Evolutionary conservation across 2,329 filamentous ascomycete species (phyloP).

Genomic region (Exophiala sideris): DNA sequence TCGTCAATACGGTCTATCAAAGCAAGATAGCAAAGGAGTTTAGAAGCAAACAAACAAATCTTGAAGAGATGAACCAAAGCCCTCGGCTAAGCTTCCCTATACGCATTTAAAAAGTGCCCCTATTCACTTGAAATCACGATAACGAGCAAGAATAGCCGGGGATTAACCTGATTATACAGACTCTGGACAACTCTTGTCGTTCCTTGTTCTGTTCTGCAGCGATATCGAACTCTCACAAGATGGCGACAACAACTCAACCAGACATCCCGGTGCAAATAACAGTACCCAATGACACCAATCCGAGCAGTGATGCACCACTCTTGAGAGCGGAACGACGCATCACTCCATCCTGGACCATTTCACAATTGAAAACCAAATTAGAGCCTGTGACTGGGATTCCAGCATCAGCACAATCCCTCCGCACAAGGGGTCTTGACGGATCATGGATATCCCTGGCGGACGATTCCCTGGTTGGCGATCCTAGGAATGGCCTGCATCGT

Average conservation of each 20-base stretch:
- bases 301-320: conserved; percentile 29
- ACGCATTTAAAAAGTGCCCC: too few relatives aligned
- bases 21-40: too few relatives aligned
- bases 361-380: conserved; percentile 78
- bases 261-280: conserved; percentile 25
- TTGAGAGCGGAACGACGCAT: conserved; percentile 80
- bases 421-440: conserved; percentile 53
- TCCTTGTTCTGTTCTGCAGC: not conserved
- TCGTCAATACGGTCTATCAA: too few relatives aligned
- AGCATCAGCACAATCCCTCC: conserved; percentile 71
- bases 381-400: conserved; percentile 92
- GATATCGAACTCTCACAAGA: not conserved
- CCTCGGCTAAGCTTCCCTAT: too few relatives aligned
- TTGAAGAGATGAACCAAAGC: too few relatives aligned
- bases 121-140: too few relatives aligned
- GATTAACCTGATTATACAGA: too few relatives aligned
- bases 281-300: conserved; percentile 28
- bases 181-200: not conserved
- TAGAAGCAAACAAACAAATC: too few relatives aligned
- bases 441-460: conserved; percentile 14
- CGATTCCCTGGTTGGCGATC: conserved; percentile 18
- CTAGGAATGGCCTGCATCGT: conserved; percentile 34
- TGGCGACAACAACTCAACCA: conserved; percentile 31
- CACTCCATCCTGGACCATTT: conserved; percentile 86
- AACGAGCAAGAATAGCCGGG: too few relatives aligned